Conservation (phyloP, 306 rosid species). For the Macrotyloma uniflorum region DNA sequence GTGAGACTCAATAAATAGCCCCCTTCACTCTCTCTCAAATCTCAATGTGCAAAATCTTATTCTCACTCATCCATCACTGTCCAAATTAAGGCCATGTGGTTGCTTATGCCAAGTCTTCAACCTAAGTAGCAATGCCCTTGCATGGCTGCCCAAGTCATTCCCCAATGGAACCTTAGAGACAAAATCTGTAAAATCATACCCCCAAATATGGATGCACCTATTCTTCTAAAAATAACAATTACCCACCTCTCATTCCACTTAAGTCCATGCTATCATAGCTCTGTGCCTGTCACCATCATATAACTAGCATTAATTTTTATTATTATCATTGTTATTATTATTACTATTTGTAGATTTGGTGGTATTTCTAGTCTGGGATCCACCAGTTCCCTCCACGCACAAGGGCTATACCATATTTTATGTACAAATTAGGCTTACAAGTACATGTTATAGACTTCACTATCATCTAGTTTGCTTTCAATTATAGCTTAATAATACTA, state of each 20-base stretch:
- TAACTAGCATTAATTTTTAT: background rate
- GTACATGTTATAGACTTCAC: background rate
- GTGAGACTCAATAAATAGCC: constrained; percentile 52
- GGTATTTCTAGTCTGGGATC: constrained; percentile 2
- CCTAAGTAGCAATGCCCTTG: constrained; percentile 44
- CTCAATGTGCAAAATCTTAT: constrained; percentile 31
- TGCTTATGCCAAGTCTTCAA: constrained; percentile 45
- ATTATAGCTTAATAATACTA: background rate
- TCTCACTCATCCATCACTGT: constrained; percentile 43
- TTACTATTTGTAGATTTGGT: background rate
- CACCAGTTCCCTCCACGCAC: background rate
- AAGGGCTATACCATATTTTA: constrained; percentile 9
- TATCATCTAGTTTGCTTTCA: constrained; percentile 24
- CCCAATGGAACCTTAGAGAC: constrained; percentile 34
- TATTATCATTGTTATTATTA: background rate
- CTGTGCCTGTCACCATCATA: constrained; percentile 42
- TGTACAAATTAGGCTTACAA: constrained; percentile 11
- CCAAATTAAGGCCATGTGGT: constrained; percentile 42
- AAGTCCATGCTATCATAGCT: constrained; percentile 22
- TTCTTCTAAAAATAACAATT: constrained; percentile 19
- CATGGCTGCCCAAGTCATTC: constrained; percentile 37
- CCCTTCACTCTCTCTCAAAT: background rate
- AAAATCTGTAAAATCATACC: constrained; percentile 40
- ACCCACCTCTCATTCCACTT: constrained; percentile 14
- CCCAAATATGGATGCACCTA: constrained; percentile 40